phyloP scores from a whole-genome alignment of 2,329 filamentous ascomycete genomes.

The Neofusicoccum cordaticola region DNA sequence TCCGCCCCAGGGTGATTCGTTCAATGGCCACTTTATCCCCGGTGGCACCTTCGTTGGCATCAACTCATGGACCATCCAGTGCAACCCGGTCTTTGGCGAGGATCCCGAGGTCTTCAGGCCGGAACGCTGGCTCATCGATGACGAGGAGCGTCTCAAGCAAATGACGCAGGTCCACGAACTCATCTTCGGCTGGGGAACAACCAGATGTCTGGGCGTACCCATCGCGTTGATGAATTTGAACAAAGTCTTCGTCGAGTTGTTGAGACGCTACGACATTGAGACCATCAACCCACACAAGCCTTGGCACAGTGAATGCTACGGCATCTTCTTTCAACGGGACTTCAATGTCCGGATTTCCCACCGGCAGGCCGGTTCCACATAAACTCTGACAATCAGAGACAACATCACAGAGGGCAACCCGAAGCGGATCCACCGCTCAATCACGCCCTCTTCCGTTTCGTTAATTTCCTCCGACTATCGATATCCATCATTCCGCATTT shows the following conservation, averaged over 20 bases:
- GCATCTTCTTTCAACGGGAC: constrained; percentile 18
- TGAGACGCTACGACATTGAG: constrained; percentile 13
- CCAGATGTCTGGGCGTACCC: constrained; percentile 33
- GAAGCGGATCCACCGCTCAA: background rate
- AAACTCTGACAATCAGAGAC: background rate
- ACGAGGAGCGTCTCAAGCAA: constrained; percentile 20
- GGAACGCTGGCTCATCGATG: constrained; percentile 37
- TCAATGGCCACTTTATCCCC: constrained; percentile 35
- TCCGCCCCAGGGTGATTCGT: constrained; percentile 32
- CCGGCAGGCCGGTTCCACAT: constrained; percentile 7
- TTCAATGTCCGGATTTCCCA: constrained; percentile 17
- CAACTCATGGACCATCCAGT: constrained; percentile 38
- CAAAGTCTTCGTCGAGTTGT: constrained; percentile 41
- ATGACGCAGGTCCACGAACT: constrained; percentile 37
- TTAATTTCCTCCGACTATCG: background rate
- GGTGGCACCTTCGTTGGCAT: constrained; percentile 38
- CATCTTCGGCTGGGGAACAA: constrained; percentile 38
- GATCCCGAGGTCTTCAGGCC: constrained; percentile 39
- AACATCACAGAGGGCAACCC: background rate
- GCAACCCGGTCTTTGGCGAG: constrained; percentile 36
- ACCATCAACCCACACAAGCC: constrained; percentile 6
- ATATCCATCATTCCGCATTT: background rate
- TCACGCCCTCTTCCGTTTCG: background rate
- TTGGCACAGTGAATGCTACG: constrained; percentile 16
- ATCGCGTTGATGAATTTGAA: constrained; percentile 38